Conservation (phyloP, 805 yeast genomes). For the Saccharomyces jurei region DNA sequence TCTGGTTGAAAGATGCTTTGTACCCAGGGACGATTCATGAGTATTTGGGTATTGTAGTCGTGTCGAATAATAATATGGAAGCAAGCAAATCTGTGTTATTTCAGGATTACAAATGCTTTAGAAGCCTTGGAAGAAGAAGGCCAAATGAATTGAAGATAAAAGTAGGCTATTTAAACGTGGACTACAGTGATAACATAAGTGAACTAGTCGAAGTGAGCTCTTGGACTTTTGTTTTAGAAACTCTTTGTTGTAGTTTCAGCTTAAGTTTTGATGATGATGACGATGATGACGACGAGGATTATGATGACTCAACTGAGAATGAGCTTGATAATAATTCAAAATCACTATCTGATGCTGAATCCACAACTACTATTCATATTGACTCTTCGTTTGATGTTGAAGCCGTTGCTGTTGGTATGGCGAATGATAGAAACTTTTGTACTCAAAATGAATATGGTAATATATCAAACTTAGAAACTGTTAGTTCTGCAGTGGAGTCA, state of each 20-base stretch:
- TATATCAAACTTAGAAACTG: neutral
- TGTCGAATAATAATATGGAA: conserved; percentile 24
- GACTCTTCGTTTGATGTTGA: conserved; percentile 5
- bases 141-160: conserved; percentile 26
- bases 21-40: conserved; percentile 4
- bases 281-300: conserved; percentile 13
- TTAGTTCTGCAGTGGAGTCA: neutral
- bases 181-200: conserved; percentile 22
- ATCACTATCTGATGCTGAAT: conserved; percentile 4
- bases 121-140: conserved; percentile 12
- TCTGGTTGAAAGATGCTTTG: conserved; percentile 8
- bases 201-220: conserved; percentile 27
- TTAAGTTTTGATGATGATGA: conserved; percentile 28
- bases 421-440: neutral
- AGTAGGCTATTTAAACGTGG: conserved; percentile 28
- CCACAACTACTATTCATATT: conserved; percentile 11
- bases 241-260: conserved; percentile 24
- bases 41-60: conserved; percentile 16
- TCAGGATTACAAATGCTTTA: conserved; percentile 16
- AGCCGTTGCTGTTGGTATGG: neutral
- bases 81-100: conserved; percentile 18
- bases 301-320: neutral
- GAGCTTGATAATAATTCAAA: neutral
- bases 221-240: conserved; percentile 25
- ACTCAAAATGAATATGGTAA: neutral